Percentiles rank a stretch among this genome's conserved stretches.
These are phyloP conservation scores for Straminergon stramineum DNA, from an alignment of 225 moss, liverwort and hornwort genomes.

Conservation along the genomic window DNA sequence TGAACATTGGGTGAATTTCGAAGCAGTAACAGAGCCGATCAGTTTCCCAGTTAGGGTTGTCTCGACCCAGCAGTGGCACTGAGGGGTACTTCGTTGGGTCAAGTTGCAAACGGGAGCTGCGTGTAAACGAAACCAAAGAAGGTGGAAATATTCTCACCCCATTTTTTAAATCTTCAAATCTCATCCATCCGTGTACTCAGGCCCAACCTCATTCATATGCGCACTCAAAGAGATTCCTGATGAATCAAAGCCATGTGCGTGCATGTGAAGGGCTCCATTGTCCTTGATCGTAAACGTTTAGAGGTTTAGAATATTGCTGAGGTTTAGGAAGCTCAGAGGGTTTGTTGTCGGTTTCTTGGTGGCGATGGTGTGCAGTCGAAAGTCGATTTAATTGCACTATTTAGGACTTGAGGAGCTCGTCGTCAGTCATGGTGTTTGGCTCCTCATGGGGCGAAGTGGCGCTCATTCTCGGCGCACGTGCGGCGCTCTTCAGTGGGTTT, in stretches of 20 bases:
- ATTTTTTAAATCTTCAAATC: background rate
- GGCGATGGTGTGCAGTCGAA: background rate
- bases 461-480: constrained; percentile 57
- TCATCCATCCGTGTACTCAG: constrained; percentile 16
- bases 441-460: constrained; percentile 63
- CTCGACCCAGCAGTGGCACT: background rate
- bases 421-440: constrained; percentile 43
- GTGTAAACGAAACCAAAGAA: background rate
- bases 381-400: background rate
- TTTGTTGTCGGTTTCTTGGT: background rate
- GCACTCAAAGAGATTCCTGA: background rate
- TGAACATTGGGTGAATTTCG: background rate
- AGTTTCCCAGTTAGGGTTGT: background rate
- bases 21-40: background rate
- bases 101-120: background rate
- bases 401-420: background rate
- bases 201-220: background rate
- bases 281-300: too few relatives aligned
- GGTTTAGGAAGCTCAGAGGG: background rate
- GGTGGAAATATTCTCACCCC: background rate
- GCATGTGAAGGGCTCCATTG: background rate
- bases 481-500: constrained; percentile 58
- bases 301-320: background rate
- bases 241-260: background rate
- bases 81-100: background rate